Evolutionary conservation across 1,139 yeast genomes (phyloP).

Genomic region (Hansenula anomala): DNA sequence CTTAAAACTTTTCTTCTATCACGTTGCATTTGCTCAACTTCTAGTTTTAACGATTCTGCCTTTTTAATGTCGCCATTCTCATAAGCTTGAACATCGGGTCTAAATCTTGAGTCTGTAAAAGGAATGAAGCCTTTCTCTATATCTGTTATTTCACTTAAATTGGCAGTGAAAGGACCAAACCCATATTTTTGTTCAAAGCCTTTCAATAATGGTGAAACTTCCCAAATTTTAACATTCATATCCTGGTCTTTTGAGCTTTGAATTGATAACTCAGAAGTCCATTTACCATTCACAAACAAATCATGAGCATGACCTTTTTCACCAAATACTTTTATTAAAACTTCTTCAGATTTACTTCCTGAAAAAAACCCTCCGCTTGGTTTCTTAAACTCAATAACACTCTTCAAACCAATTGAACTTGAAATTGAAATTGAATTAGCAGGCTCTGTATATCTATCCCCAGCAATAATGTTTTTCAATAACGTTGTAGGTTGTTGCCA

Average conservation of each 20-base stretch:
- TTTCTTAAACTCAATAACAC: conserved; percentile 65
- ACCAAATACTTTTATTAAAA: conserved; percentile 51
- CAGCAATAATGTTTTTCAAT: conserved; percentile 84
- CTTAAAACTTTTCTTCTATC: conserved; percentile 61
- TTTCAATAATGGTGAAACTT: conserved; percentile 57
- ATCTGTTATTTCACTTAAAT: conserved; percentile 70
- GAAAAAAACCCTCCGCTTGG: conserved; percentile 56
- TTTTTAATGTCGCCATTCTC: conserved; percentile 62
- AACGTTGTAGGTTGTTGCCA: conserved; percentile 84
- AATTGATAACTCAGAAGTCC: conserved; percentile 63
- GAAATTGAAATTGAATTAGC: conserved; percentile 61
- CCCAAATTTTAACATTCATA: conserved; percentile 46
- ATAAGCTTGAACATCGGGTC: conserved; percentile 79
- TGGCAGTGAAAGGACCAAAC: conserved; percentile 76
- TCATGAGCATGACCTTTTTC: conserved; percentile 21
- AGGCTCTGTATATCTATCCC: conserved; percentile 95
- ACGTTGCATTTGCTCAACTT: conserved; percentile 78
- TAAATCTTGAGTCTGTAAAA: conserved; percentile 82
- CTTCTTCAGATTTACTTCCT: conserved; percentile 81
- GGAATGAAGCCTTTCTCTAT: conserved; percentile 63
- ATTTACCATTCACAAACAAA: conserved; percentile 51
- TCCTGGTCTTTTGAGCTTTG: conserved; percentile 28
- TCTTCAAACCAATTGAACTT: conserved; percentile 63
- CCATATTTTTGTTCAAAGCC: conserved; percentile 69
- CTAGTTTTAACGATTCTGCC: conserved; percentile 66